phyloP scores from a whole-genome alignment of 495 filamentous ascomycete species.

The Talaromyces proteolyticus region DNA sequence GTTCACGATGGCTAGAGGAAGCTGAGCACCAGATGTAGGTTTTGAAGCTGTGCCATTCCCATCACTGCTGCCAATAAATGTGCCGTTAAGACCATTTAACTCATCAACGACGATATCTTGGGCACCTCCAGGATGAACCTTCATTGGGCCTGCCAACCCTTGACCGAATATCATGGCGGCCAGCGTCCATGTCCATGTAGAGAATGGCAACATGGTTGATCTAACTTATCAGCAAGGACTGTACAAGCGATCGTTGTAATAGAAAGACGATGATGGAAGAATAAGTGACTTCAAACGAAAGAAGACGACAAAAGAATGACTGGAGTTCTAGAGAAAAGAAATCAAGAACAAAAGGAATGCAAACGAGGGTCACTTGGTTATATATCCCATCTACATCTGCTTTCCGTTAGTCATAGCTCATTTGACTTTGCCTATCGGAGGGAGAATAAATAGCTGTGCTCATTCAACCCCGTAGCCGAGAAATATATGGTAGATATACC shows the following conservation, averaged over 20 bases:
- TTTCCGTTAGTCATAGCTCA: too few species aligned
- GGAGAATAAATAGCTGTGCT: too few species aligned
- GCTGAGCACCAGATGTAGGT: not conserved
- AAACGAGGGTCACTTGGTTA: too few species aligned
- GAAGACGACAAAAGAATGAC: not conserved
- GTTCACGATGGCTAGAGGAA: conserved; percentile 12
- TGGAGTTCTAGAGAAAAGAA: not conserved
- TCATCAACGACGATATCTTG: not conserved
- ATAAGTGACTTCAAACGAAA: too few species aligned
- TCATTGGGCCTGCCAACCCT: not conserved
- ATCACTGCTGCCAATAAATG: not conserved
- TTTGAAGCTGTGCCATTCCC: not conserved
- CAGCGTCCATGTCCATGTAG: not conserved
- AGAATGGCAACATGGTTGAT: not conserved
- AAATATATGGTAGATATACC: not conserved
- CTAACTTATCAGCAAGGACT: not conserved
- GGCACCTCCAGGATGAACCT: not conserved
- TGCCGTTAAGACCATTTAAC: not conserved
- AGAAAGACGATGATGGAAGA: too few species aligned
- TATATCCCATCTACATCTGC: too few species aligned
- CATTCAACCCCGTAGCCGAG: too few species aligned
- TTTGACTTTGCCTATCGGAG: too few species aligned
- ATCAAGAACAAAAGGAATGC: too few species aligned
- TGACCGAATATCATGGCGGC: not conserved
- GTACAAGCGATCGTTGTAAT: not conserved